Percentiles rank a stretch among this genome's conserved stretches.
These are phyloP conservation scores for Hirsutella minnesotensis DNA, from an alignment of 2,329 filamentous ascomycete species.

Conservation along the genomic window DNA sequence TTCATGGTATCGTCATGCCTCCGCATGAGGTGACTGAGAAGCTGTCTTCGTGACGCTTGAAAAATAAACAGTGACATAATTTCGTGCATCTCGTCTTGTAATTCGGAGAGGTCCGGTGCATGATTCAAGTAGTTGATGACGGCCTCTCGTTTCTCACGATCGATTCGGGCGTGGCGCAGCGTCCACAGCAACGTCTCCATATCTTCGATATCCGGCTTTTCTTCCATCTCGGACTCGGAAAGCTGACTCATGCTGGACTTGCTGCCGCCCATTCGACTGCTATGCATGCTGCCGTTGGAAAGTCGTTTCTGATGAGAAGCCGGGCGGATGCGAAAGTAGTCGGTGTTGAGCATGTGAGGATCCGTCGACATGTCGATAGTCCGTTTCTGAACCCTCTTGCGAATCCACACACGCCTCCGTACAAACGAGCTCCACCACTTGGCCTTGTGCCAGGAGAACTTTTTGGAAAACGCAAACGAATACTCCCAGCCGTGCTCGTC, in stretches of 20 bases:
- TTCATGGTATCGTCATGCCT: constrained; percentile 32
- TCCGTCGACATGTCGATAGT: constrained; percentile 32
- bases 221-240: constrained; percentile 31
- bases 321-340: constrained; percentile 69
- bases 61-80: constrained; percentile 85
- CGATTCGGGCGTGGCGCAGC: constrained; percentile 62
- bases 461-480: constrained; percentile 69
- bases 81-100: constrained; percentile 67
- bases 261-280: constrained; percentile 18
- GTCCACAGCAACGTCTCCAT: constrained; percentile 57
- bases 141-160: constrained; percentile 81
- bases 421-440: constrained; percentile 95
- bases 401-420: constrained; percentile 76
- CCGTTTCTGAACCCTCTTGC: constrained; percentile 58
- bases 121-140: constrained; percentile 73
- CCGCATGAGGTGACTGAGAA: constrained; percentile 60
- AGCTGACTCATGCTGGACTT: constrained; percentile 24
- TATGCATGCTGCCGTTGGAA: constrained; percentile 21
- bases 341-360: constrained; percentile 56
- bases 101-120: constrained; percentile 62
- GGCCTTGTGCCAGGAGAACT: constrained; percentile 76
- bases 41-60: constrained; percentile 69
- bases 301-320: constrained; percentile 26
- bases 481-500: constrained; percentile 96
- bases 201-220: constrained; percentile 46